phyloP scores from a whole-genome alignment of 169 alveolate genomes.

The Miamiensis avidus region DNA sequence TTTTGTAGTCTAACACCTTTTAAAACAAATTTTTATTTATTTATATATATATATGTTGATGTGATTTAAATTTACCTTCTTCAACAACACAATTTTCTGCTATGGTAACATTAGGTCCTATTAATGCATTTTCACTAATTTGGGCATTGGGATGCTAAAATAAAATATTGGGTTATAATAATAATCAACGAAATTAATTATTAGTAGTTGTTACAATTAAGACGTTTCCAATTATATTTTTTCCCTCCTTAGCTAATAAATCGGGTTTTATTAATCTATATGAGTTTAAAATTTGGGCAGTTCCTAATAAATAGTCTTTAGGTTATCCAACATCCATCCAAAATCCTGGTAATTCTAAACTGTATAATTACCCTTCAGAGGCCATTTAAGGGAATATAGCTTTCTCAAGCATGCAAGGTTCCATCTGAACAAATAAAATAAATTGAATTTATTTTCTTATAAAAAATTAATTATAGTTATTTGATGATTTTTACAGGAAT shows the following conservation, averaged over 20 bases:
- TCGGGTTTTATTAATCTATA: conserved; percentile 34
- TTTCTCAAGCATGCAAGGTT: conserved; percentile 93
- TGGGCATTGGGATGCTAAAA: conserved; percentile 66
- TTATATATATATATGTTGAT: not conserved
- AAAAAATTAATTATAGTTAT: too few relatives aligned
- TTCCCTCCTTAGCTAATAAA: conserved; percentile 40
- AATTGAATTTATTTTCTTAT: not conserved
- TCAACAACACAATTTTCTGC: conserved; percentile 93
- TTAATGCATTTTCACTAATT: conserved; percentile 64
- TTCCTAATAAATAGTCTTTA: conserved; percentile 87
- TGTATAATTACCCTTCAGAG: conserved; percentile 84
- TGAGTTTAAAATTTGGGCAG: conserved; percentile 69
- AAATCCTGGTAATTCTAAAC: conserved; percentile 68
- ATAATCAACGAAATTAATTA: not conserved
- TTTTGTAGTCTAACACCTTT: conserved; percentile 58
- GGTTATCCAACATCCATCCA: conserved; percentile 97
- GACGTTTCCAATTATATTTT: conserved; percentile 70
- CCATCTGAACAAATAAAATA: conserved; percentile 45
- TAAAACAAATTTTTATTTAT: conserved; percentile 53
- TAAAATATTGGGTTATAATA: conserved; percentile 39
- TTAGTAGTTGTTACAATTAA: conserved; percentile 28
- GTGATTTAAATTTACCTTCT: conserved; percentile 91
- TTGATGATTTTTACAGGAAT: conserved; percentile 76
- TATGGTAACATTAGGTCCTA: conserved; percentile 86
- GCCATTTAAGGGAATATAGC: conserved; percentile 96